phyloP scores from a whole-genome alignment of 73 alveolate species.

The Tetrahymena elliotti region DNA sequence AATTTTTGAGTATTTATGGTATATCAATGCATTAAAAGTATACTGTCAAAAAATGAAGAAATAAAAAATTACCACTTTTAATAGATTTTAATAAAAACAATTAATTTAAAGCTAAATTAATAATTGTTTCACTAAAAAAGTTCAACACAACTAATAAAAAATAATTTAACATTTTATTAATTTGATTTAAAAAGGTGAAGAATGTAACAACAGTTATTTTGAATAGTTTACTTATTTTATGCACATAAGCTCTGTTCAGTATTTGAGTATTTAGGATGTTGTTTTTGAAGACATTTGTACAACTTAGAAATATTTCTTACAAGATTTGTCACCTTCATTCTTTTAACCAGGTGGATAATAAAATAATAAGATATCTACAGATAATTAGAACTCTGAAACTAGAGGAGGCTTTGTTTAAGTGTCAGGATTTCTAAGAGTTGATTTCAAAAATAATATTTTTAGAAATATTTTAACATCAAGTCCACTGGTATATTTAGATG shows the following conservation, averaged over 20 bases:
- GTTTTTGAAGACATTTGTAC: background rate
- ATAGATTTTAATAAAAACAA: no score
- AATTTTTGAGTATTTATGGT: no score
- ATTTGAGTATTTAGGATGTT: background rate
- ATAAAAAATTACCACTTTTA: no score
- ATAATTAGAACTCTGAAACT: background rate
- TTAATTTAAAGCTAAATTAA: no score
- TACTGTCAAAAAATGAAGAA: no score
- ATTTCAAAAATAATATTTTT: background rate
- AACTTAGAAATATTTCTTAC: background rate
- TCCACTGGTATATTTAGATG: background rate
- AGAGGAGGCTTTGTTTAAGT: background rate
- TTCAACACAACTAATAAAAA: no score
- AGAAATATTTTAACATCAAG: background rate
- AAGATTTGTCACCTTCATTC: background rate
- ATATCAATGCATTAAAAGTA: no score
- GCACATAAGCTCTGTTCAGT: background rate
- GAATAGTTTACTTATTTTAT: background rate
- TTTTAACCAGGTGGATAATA: background rate
- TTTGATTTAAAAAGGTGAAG: background rate
- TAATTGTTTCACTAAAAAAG: no score
- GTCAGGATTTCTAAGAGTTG: background rate
- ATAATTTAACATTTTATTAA: no score
- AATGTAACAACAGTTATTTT: background rate
- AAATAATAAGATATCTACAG: background rate